Evolutionary conservation across 2,329 filamentous ascomycete genomes (phyloP), one percentile per base, ranked within the genome.

Genomic region (Talaromyces sp.): DNA sequence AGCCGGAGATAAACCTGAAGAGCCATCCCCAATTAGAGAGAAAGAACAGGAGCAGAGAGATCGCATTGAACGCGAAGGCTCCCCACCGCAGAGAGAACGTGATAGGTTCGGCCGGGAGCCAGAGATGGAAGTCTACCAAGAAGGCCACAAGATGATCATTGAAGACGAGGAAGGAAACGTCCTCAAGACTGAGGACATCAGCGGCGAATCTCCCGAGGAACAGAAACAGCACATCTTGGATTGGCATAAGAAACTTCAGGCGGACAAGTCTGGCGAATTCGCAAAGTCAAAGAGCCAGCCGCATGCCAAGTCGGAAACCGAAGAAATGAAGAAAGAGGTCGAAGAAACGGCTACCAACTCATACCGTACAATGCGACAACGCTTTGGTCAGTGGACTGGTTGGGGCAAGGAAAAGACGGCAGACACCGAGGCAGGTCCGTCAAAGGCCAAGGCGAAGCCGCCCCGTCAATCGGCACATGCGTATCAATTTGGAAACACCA

Each of bases 81-180:
- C 67, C 73, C 79, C 62, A 67, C 76, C 64, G 46, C 69, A 60
- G 52, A 67, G 64, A 62, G 70, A 72, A 60, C 69, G 69, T 8
- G 70, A 71, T 50, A 65, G 67, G 26, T 69, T 69, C 32, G 69
- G 74, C 67, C 56, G 75, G 72, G 65, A 73, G 63, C 67, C 75
- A 19, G 68, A 73, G 41, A 73, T 90, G 10, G 86, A 96, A 63
- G 83, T 93, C 0, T 97, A 89, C 66, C 85, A 93, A 64, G 92
- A 97, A 75, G 92, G 93, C 1, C 73, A 87, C 58, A 76, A 96
- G 24, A 83, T 95, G 43, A 78, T 97, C 7, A 86, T 96, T 59
- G 93, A 98, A 74, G 89, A 96, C 67, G 81, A 87, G 64, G 89
- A 96, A 60, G 93, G 93, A 8, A 93, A 97, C 58, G 93, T 97